A percentile compares a stretch with the other conserved stretches of the same genome.
These are phyloP conservation scores for Amanita exitialis DNA, from an alignment of 768 basidiomycete genomes.

Conservation along the genomic window DNA sequence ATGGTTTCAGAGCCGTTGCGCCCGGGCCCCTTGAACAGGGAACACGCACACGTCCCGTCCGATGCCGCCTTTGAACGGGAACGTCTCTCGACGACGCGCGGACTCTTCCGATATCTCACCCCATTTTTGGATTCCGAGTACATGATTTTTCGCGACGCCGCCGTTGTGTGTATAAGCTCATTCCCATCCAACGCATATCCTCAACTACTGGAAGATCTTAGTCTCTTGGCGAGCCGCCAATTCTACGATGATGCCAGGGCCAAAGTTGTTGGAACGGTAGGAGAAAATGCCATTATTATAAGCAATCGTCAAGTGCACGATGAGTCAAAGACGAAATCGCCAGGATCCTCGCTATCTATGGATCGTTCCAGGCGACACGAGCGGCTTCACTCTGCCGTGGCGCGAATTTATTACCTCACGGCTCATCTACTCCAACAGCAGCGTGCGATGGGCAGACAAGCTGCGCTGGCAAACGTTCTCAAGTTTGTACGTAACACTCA, in stretches of 20 bases:
- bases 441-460: constrained; percentile 56
- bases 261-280: constrained; percentile 25
- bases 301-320: constrained; percentile 59
- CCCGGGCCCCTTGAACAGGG: constrained; percentile 44
- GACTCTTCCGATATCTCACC: constrained; percentile 75
- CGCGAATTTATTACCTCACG: constrained; percentile 82
- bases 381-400: constrained; percentile 76
- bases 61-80: constrained; percentile 74
- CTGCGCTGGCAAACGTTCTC: constrained; percentile 68
- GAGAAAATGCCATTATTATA: constrained; percentile 23
- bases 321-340: constrained; percentile 38
- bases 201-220: constrained; percentile 76
- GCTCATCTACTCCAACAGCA: constrained; percentile 67
- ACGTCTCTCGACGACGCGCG: constrained; percentile 71
- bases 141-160: constrained; percentile 73
- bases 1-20: constrained; percentile 50
- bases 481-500: constrained; percentile 84
- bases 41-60: constrained; percentile 61
- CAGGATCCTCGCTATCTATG: constrained; percentile 22
- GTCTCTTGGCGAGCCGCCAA: constrained; percentile 68
- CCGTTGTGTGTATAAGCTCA: constrained; percentile 82
- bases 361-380: constrained; percentile 65
- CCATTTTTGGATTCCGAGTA: constrained; percentile 86
- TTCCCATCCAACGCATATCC: constrained; percentile 72
- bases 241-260: constrained; percentile 68